These are phyloP conservation scores for Oryza glaberrima DNA, from an alignment of 176 grass and related monocot genomes.

Conservation along the genomic window DNA sequence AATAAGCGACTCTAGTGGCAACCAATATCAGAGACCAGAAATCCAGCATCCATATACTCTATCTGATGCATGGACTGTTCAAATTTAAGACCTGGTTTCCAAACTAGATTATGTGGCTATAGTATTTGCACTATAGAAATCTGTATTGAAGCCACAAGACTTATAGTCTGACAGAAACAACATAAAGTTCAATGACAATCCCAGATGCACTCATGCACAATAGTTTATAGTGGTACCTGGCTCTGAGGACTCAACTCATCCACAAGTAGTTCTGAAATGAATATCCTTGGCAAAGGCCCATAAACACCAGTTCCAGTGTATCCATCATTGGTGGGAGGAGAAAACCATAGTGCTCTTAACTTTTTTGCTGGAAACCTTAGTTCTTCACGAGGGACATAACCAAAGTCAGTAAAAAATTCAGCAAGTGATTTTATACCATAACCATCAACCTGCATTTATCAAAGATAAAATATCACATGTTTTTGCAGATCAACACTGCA, in stretches of 20 bases:
- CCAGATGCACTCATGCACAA: not conserved
- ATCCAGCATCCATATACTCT: not conserved
- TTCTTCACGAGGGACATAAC: conserved; percentile 77
- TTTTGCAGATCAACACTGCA: conserved; percentile 16
- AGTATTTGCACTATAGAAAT: not conserved
- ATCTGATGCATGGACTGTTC: not conserved
- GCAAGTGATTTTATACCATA: conserved; percentile 90
- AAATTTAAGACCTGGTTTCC: not conserved
- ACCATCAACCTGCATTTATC: conserved; percentile 76
- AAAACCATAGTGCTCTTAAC: conserved; percentile 93
- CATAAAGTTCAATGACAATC: conserved; percentile 9
- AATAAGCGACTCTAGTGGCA: conserved; percentile 23
- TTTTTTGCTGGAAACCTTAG: conserved; percentile 94
- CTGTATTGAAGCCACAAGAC: not conserved
- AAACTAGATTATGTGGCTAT: conserved; percentile 10
- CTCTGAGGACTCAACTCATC: conserved; percentile 79
- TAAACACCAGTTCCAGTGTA: conserved; percentile 60
- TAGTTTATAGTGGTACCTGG: conserved; percentile 51
- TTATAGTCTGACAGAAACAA: not conserved
- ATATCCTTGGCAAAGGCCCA: conserved; percentile 90
- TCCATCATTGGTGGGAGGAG: conserved; percentile 60
- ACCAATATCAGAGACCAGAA: conserved; percentile 18
- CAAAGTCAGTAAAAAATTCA: conserved; percentile 86
- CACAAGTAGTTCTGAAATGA: conserved; percentile 96
- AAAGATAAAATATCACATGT: conserved; percentile 10